Evolutionary conservation across 192 early-diverging fungal genomes (phyloP).

Genomic region (Tieghemiomyces parasiticus): DNA sequence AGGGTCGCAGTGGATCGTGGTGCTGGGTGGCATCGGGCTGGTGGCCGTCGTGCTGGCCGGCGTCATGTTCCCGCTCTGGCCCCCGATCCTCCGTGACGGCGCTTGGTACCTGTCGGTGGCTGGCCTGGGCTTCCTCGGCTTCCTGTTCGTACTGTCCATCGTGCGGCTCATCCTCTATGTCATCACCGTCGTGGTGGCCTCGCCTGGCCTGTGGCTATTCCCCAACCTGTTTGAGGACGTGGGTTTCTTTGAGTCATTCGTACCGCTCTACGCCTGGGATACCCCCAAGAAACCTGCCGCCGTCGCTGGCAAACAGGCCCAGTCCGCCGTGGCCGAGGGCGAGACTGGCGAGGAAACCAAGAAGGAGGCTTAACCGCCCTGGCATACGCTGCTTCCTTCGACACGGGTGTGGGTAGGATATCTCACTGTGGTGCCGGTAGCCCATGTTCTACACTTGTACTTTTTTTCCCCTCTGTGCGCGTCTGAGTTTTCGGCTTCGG

Average conservation of each 20-base stretch:
- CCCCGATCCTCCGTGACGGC: constrained; percentile 55
- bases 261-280: constrained; percentile 81
- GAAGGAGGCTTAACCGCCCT: too few species aligned
- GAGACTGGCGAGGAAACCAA: too few species aligned
- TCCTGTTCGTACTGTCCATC: constrained; percentile 79
- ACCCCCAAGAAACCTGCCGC: constrained; percentile 28
- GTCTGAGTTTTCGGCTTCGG: too few species aligned
- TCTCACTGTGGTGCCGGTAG: too few species aligned
- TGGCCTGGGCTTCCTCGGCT: constrained; percentile 66
- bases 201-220: constrained; percentile 89
- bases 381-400: too few species aligned
- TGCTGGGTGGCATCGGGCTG: constrained; percentile 64
- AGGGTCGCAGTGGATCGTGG: constrained; percentile 63
- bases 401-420: too few species aligned
- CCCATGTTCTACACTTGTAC: too few species aligned
- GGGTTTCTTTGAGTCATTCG: constrained; percentile 85
- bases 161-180: constrained; percentile 78
- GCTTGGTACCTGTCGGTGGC: constrained; percentile 84
- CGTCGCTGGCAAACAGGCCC: too few species aligned
- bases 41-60: constrained; percentile 71
- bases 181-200: constrained; percentile 46
- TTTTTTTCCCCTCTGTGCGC: too few species aligned
- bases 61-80: constrained; percentile 98
- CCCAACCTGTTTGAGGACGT: constrained; percentile 96
- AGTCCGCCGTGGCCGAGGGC: too few species aligned